Evolutionary conservation across 805 yeast species (phyloP), one percentile per base, ranked within the genome.

Genomic region (Metschnikowia peoriensis): DNA sequence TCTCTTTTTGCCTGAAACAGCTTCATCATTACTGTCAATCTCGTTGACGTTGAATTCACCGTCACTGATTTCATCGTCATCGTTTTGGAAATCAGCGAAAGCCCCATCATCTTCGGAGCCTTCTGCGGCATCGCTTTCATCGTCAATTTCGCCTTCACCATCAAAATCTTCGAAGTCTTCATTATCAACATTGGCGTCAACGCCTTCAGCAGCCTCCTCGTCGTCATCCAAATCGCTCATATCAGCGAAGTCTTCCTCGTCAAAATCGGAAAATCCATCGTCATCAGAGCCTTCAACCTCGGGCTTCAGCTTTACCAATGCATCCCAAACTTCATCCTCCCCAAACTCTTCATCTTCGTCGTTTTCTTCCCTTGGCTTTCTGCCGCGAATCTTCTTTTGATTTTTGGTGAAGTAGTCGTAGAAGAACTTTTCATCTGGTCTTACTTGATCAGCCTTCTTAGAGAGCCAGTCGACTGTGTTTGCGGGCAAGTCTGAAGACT

Each of bases 371-470:
- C 62, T 69, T 35, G 55, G 61, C 41, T 56, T 61, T 28, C 60
- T 61, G 34, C 38, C 49, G 54, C 64, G 63, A 28, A 71, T 51
- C 57, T 76, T 71, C 50, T 66, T 62, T 59, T 80, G 80, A 65
- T 86, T 86, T 28, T 80, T 75, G 17, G 83, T 75, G 72, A 92
- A 92, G 73, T 89, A 92, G 66, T 89, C 90, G 68, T 85, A 83
- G 79, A 89, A 90, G 73, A 93, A 93, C 63, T 79, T 75, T 68
- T 93, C 99, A 57, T 90, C 96, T 1, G 96, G 97, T 54, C 80
- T 87, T 51, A 93, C 78, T 43, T 85, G 85, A 29, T 77, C 79
- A 1, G 80, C 77, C 59, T 78, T 83, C 67, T 79, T 83, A 53
- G 77, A 76, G 48, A 84, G 71, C 98, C 98, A 93, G 67, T 91